Evolutionary conservation across 345 rosid genomes (phyloP), one percentile per base, ranked within the genome.

Genomic region (Tarenaya hassleriana): DNA sequence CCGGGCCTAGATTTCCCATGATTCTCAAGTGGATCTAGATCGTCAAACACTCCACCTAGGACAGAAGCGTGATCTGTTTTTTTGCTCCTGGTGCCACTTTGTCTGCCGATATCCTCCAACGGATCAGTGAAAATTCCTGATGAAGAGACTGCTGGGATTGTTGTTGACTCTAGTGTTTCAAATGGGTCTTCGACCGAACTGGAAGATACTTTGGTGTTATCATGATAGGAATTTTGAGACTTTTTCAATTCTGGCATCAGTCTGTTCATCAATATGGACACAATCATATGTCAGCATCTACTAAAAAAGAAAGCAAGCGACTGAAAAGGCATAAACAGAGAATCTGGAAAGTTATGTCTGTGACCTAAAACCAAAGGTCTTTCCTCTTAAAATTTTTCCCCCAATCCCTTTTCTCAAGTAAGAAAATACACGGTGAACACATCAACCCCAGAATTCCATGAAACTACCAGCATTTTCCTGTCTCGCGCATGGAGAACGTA

Each of bases 1-100:
- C 72, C 77, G 12, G 80, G 91, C 32, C 68, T 60, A 18, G 76
- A 63, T 63, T 72, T 79, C 40, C 79, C 83, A 62, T 77, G 67
- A 64, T 58, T 60, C 34, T 71, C 76, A 43, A 82, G 65, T 7
- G 89, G 72, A 59, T 79, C 87, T 52, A 73, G 21, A 61, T 77
- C 87, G 69, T 79, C 83, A 62, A 68, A 75, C n/a, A 56, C 43
- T 49, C 70, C 77, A 41, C 56, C 71, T 38, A 52, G 52, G 3
- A 39, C 65, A 34, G 70, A 62, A 40, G 77, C 56, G 37, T 41
- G 61, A 38, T 73, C 67, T 58, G 66, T 63, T 50, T 61, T 68
- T 38, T 67, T 52, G 35, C 57, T 80, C 52, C 77, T 61, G 21
- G 70, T 45, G 48, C 69, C 50, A 47, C 69, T 40, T 5, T 59